Evolutionary conservation across 2,329 filamentous ascomycete genomes (phyloP).

Genomic region (Arthrobotrys pseudoclavata): DNA sequence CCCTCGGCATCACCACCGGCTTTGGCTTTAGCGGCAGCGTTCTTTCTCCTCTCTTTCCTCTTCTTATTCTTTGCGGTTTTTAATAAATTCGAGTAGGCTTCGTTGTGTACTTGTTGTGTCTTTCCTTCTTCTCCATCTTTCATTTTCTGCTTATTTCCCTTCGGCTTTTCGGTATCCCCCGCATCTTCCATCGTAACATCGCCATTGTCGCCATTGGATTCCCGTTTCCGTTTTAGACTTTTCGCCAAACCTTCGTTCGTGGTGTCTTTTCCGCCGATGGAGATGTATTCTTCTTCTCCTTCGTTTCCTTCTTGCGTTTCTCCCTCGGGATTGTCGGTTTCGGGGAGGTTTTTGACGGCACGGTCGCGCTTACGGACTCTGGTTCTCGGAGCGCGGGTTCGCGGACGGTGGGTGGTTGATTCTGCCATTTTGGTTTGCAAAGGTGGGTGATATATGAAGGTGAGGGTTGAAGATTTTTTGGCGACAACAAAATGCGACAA

Average conservation of each 20-base stretch:
- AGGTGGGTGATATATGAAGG: neutral
- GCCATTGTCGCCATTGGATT: conserved; percentile 1
- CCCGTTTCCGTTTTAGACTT: conserved; percentile 46
- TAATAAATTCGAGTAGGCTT: conserved; percentile 4
- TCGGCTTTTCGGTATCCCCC: neutral
- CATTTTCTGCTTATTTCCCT: neutral
- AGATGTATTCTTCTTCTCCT: conserved; percentile 26
- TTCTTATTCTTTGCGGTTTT: conserved; percentile 43
- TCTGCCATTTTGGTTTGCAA: conserved; percentile 13
- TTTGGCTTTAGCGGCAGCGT: conserved; percentile 1
- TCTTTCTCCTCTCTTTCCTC: conserved; percentile 37
- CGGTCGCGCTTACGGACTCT: conserved; percentile 37
- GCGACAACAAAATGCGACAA: conserved; percentile 23
- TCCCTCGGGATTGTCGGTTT: conserved; percentile 10
- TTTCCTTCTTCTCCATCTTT: neutral
- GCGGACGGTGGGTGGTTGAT: conserved; percentile 9
- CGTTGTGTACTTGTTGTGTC: neutral
- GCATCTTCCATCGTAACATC: neutral
- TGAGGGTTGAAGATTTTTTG: conserved; percentile 17
- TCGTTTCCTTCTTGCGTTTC: neutral
- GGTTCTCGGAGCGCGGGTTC: conserved; percentile 24
- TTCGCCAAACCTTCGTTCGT: conserved; percentile 46
- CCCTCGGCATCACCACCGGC: conserved; percentile 4
- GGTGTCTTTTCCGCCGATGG: conserved; percentile 35
- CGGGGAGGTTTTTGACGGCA: conserved; percentile 35